Evolutionary conservation across 116 monocot species (phyloP), one percentile per base, ranked within the genome.

Genomic region (Cymodocea nodosa): DNA sequence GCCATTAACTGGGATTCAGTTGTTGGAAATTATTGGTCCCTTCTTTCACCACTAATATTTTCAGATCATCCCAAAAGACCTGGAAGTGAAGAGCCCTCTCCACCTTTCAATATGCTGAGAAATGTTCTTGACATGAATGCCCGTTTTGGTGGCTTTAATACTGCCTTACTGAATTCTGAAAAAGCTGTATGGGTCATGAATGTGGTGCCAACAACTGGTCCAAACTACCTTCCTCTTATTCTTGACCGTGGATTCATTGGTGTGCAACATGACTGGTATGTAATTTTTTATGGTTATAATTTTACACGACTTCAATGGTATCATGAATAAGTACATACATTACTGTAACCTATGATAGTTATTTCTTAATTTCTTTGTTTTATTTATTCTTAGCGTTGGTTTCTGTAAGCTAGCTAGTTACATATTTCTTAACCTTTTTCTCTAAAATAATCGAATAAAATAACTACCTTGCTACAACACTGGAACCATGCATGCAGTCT

Each of bases 131-230:
- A 93, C 72, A 93, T 93, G 93, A 93, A 93, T 78, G 83, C 93
- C 37, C 71, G 24, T 20, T 85, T 85, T 49, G 93, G 86, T 77
- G 93, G 93, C 18, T 80, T 93, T 52, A 93, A 89, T 80, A 79
- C 82, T 67, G 93, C 93, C 57, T 70, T 93, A 51, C 20, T 93
- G 40, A 79, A 85, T 67, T 77, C 89, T 75, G 84, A 89, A 60
- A 93, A 93, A 80, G 79, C 83, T 75, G 83, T 82, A 34, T 93
- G 93, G 93, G 93, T 89, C 56, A 93, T 93, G 93, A 93, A 93
- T 70, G 93, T 89, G n/a, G 89, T 93, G 37, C 85, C 89, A 6
- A 76, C 67, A 56, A 81, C 23, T 49, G 65, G 81, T 18, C 62
- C 77, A 4, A 85, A 76, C 60, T 62, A 72, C 56, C 85, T 93